Base-by-base conservation (phyloP, 805 yeast species). In the Wickerhamomyces sydowiorum region DNA sequence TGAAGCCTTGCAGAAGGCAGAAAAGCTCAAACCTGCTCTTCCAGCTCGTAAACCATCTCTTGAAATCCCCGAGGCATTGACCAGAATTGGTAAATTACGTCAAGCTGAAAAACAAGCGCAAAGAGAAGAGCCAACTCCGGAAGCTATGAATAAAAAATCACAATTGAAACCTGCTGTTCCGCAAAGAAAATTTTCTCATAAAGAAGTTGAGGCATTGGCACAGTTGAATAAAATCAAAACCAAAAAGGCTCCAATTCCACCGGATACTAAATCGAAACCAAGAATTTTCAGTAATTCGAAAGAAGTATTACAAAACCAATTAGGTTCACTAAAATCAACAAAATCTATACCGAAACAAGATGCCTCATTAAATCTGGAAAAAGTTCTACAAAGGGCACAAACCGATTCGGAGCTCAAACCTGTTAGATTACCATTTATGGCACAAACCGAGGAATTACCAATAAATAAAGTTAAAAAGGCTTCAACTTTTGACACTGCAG, bases 281-380 rank as follows among this genome's bases (percentile, higher is more conserved):
- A 49, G 59, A 40, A 48, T 47, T n/a, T 37, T 47, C 9, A 52
- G 57, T 37, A 45, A 50, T 7, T 53, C 59, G 1, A 51, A 41
- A 24, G 49, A 48, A 10, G 20, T 48, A 4, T 30, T 55, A 28
- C 31, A 36, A 15, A 33, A 50, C 9, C 48, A 49, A 37, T 31
- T 51, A 7, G 41, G 43, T 3, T 25, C 33, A 13, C 22, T 55
- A 40, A 55, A 47, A 38, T 31, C 41, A 3, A 42, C 42, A 45
- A 27, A 28, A n/a, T 27, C 30, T 10, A 25, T 21, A 5, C 10
- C 17, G n/a, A 33, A 38, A 23, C 17, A 22, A 7, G 37, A 25
- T 10, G 17, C 35, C 17, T 42, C 32, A 6, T 1, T 22, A 10
- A 24, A 24, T 21, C 23, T 29, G 14, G 34, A 19, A 40, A 27